A percentile compares a stretch with the other conserved stretches of the same genome.
Evolutionary conservation across 108 stramenopile species (phyloP).

Genomic region (Skeletonema grethae): DNA sequence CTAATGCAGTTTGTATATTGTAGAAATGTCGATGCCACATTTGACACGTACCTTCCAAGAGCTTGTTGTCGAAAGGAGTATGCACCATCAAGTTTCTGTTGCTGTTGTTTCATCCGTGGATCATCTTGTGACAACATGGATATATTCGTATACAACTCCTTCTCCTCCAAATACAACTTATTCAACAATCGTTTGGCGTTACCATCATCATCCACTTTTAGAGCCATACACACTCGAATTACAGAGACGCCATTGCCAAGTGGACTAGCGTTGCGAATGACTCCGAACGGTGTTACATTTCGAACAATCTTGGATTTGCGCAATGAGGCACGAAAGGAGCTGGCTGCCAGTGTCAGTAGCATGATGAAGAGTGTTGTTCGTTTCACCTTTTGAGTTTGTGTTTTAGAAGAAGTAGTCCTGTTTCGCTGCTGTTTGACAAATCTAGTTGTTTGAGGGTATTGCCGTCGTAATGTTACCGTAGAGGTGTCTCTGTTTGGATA

Average conservation of each 20-base stretch:
- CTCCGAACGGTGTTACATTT: slow-evolving; percentile 35
- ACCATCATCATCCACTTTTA: slow-evolving; percentile 10
- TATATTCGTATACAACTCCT: slow-evolving; percentile 30
- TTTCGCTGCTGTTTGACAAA: background rate
- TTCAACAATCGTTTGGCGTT: slow-evolving; percentile 20
- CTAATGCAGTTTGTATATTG: slow-evolving; percentile 18
- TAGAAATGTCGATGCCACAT: slow-evolving; percentile 26
- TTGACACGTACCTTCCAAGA: slow-evolving; percentile 27
- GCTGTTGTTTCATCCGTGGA: slow-evolving; percentile 9
- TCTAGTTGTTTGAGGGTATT: slow-evolving; percentile 4
- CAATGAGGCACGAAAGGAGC: slow-evolving; percentile 26
- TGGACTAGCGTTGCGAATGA: slow-evolving; percentile 34
- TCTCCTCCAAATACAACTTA: slow-evolving; percentile 25
- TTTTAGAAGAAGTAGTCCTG: background rate
- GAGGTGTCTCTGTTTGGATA: background rate
- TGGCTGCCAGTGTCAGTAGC: slow-evolving; percentile 15
- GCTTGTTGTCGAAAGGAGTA: slow-evolving; percentile 15
- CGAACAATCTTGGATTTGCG: slow-evolving; percentile 24
- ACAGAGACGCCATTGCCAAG: slow-evolving; percentile 50
- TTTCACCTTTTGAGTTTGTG: slow-evolving; percentile 11
- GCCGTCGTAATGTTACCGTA: background rate
- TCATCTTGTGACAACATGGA: slow-evolving; percentile 1
- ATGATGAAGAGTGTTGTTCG: slow-evolving; percentile 18
- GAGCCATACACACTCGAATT: slow-evolving; percentile 34
- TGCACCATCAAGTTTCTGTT: background rate